Evolutionary conservation across 768 basidiomycete species (phyloP).

Genomic region (Suillus americanus): DNA sequence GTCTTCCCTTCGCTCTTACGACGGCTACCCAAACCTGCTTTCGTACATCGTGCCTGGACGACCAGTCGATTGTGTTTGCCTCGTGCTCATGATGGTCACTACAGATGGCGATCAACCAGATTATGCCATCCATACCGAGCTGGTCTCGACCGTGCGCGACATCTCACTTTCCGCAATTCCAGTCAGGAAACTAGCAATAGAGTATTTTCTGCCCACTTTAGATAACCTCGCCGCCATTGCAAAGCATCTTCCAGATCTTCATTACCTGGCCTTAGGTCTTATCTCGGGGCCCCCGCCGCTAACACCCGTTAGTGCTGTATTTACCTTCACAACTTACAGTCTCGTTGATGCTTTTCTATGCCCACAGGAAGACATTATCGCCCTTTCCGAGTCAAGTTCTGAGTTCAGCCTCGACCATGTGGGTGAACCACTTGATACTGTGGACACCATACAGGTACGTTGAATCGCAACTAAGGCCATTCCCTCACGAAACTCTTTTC

Average conservation of each 20-base stretch:
- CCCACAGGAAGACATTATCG: neutral
- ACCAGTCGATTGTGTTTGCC: neutral
- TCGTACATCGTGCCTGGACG: conserved; percentile 1
- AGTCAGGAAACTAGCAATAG: neutral
- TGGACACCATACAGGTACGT: neutral
- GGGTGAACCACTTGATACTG: neutral
- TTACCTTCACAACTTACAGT: neutral
- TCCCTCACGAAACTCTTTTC: no score
- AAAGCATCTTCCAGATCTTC: neutral
- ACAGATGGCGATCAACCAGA: neutral
- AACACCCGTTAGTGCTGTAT: neutral
- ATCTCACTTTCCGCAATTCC: neutral
- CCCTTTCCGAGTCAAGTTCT: neutral
- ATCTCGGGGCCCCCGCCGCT: neutral
- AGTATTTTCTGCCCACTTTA: neutral
- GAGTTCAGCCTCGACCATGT: neutral
- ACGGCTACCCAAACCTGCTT: neutral
- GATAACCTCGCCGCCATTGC: neutral
- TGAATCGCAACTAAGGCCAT: neutral
- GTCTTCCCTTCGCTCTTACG: conserved; percentile 1
- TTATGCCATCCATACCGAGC: neutral
- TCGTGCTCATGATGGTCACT: neutral
- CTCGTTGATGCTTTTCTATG: neutral
- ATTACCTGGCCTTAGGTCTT: neutral
- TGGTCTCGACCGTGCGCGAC: neutral